Evolutionary conservation across 1,139 yeast genomes (phyloP).

Genomic region (Meyerozyma sp.): DNA sequence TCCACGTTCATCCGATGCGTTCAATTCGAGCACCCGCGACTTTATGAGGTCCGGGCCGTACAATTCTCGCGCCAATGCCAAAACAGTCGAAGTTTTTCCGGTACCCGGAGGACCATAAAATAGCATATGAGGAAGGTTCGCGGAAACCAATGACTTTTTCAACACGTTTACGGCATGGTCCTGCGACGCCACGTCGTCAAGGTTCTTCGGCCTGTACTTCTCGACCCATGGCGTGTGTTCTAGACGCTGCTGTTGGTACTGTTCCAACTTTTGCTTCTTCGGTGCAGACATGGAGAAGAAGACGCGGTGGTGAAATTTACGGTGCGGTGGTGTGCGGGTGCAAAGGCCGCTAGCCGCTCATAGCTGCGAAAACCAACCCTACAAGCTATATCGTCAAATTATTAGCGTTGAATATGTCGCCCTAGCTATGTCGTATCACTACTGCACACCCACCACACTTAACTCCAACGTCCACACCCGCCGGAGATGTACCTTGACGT

Average conservation of each 20-base stretch:
- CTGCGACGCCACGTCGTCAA: slow-evolving; percentile 88
- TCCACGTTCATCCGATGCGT: slow-evolving; percentile 97
- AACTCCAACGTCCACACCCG: slow-evolving; percentile 85
- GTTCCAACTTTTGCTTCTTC: slow-evolving; percentile 16
- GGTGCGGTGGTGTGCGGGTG: not conserved
- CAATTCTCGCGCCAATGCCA: slow-evolving; percentile 80
- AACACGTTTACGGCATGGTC: slow-evolving; percentile 86
- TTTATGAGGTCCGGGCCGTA: slow-evolving; percentile 69
- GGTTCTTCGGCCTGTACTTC: slow-evolving; percentile 75
- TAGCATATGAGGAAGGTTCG: slow-evolving; percentile 90
- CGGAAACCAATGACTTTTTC: slow-evolving; percentile 69
- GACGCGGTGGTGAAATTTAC: not conserved
- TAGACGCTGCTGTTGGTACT: slow-evolving; percentile 37
- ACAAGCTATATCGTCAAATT: not conserved
- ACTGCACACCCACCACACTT: slow-evolving; percentile 54
- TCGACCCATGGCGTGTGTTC: slow-evolving; percentile 75
- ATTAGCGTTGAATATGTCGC: no score
- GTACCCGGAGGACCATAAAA: slow-evolving; percentile 98
- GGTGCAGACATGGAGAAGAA: not conserved
- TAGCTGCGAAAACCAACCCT: not conserved
- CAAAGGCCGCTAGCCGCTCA: no score
- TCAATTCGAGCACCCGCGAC: slow-evolving; percentile 79
- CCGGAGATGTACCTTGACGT: slow-evolving; percentile 60
- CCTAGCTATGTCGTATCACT: slow-evolving; percentile 4
- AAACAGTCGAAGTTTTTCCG: slow-evolving; percentile 89